Evolutionary conservation across 2,329 filamentous ascomycete species (phyloP).

Genomic region (Neofusicoccum ribis): DNA sequence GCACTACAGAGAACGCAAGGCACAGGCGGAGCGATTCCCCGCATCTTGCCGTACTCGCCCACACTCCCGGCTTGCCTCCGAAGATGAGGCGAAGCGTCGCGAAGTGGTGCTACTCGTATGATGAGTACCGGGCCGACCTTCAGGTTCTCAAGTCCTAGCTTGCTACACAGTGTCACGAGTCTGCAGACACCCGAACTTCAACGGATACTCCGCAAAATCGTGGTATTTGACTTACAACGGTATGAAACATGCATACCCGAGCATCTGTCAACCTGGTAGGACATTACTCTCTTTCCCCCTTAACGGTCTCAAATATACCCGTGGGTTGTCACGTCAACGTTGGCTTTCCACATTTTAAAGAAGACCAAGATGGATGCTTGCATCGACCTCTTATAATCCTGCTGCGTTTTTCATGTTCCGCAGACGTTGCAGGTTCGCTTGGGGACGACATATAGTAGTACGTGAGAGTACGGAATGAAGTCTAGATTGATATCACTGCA

Average conservation of each 20-base stretch:
- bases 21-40: background rate
- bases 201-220: too few relatives aligned
- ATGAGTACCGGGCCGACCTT: background rate
- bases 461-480: background rate
- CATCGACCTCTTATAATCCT: conserved; percentile 14
- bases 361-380: conserved; percentile 13
- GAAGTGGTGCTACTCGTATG: background rate
- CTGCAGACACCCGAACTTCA: background rate
- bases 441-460: conserved; percentile 6
- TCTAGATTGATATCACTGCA: background rate
- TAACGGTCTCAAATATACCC: conserved; percentile 14
- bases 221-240: background rate
- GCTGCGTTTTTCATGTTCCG: conserved; percentile 2
- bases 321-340: conserved; percentile 3
- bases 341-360: conserved; percentile 13
- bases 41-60: too few relatives aligned
- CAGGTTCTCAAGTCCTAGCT: background rate
- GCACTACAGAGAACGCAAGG: background rate
- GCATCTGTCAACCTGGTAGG: background rate
- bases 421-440: conserved; percentile 15
- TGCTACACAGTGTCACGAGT: background rate
- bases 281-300: background rate
- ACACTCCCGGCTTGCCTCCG: background rate
- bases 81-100: background rate
- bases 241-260: background rate